Percentiles rank a stretch among this genome's conserved stretches.
Conservation (phyloP, 75 land plant genomes). For the Cupressus sempervirens region DNA sequence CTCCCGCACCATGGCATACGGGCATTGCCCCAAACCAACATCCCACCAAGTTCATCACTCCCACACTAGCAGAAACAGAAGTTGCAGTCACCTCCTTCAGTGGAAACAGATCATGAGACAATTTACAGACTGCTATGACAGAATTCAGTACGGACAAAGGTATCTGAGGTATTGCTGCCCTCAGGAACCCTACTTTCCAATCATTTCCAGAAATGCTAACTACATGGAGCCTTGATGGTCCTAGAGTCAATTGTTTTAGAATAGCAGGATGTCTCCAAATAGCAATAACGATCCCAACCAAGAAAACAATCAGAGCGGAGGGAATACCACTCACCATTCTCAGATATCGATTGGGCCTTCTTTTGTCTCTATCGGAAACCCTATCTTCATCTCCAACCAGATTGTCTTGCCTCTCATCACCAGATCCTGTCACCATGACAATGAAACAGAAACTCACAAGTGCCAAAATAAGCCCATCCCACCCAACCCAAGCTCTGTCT, state of each 20-base stretch:
- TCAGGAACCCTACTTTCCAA: slow-evolving; percentile 72
- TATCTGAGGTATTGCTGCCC: slow-evolving; percentile 83
- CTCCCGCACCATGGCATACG: slow-evolving; percentile 84
- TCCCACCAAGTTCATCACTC: slow-evolving; percentile 80
- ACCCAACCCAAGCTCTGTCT: slow-evolving; percentile 59
- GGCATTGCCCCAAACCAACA: slow-evolving; percentile 95
- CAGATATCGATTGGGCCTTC: slow-evolving; percentile 1
- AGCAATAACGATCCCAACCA: slow-evolving; percentile 58
- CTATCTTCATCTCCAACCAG: slow-evolving; percentile 13
- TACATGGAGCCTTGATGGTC: slow-evolving; percentile 42
- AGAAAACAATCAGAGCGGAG: slow-evolving; percentile 69
- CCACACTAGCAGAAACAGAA: slow-evolving; percentile 58
- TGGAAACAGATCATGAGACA: slow-evolving; percentile 75
- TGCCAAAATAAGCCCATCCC: slow-evolving; percentile 70
- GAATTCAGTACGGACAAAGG: slow-evolving; percentile 88
- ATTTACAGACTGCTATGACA: slow-evolving; percentile 85
- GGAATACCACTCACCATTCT: slow-evolving; percentile 37
- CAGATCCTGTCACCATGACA: slow-evolving; percentile 32
- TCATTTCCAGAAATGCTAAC: slow-evolving; percentile 42
- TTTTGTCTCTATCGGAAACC: slow-evolving; percentile 4
- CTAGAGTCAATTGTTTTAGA: slow-evolving; percentile 32
- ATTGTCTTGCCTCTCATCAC: slow-evolving; percentile 30
- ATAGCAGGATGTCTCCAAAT: slow-evolving; percentile 48
- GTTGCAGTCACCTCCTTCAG: slow-evolving; percentile 50
- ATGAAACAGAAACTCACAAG: slow-evolving; percentile 50